phyloP scores from a whole-genome alignment of 306 rosid genomes.

The Vigna reflexopilosa region DNA sequence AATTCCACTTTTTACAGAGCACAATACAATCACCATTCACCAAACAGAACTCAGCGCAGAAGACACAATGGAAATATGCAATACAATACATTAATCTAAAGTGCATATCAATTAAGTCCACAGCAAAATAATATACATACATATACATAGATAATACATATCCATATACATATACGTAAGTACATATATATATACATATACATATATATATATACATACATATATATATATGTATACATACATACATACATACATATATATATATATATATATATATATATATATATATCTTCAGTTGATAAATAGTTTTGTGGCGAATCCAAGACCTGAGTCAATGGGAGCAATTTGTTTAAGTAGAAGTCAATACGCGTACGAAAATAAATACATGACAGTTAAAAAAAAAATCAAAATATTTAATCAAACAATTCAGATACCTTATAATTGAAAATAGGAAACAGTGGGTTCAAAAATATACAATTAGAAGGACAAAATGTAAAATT shows the following conservation, averaged over 20 bases:
- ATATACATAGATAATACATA: too few species aligned
- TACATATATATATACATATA: too few species aligned
- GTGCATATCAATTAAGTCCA: neutral
- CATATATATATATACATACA: too few species aligned
- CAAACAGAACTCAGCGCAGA: slow-evolving; percentile 5
- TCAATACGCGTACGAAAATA: neutral
- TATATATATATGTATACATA: too few species aligned
- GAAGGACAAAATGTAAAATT: neutral
- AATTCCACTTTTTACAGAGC: neutral
- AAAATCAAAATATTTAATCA: neutral
- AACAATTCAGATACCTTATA: neutral
- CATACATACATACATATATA: too few species aligned
- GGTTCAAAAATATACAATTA: neutral
- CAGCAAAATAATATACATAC: too few species aligned
- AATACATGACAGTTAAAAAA: neutral
- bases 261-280: too few species aligned
- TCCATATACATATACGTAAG: too few species aligned
- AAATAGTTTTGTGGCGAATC: neutral
- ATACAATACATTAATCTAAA: neutral
- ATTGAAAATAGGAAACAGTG: neutral
- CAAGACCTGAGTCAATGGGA: neutral
- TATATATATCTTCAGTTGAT: neutral
- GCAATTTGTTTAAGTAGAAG: neutral
- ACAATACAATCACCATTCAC: slow-evolving; percentile 10
- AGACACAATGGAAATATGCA: neutral